Percentiles rank a stretch among this genome's conserved stretches.
phyloP scores from a whole-genome alignment of 2,329 filamentous ascomycete genomes.

The Chrysoporthe deuterocubensis region DNA sequence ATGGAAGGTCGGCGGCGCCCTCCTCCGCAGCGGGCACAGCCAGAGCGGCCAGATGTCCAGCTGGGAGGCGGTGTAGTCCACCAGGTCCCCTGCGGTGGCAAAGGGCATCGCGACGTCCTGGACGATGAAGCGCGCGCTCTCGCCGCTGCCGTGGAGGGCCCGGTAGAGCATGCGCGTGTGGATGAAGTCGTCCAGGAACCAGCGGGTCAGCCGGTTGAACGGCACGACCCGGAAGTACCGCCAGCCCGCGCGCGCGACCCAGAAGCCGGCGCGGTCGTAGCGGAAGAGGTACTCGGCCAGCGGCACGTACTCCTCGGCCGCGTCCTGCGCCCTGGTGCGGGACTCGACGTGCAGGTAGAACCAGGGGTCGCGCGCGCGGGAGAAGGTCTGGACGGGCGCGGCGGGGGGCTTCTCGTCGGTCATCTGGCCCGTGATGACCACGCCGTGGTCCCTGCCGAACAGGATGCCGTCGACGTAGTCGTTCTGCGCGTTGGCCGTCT shows the following conservation, averaged over 20 bases:
- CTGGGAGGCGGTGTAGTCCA: conserved; percentile 56
- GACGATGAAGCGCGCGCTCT: conserved; percentile 67
- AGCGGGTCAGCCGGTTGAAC: conserved; percentile 67
- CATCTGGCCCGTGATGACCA: conserved; percentile 68
- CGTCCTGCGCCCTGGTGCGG: conserved; percentile 34
- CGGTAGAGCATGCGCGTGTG: conserved; percentile 77
- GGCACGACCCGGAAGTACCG: conserved; percentile 68
- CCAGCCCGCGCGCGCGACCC: conserved; percentile 70
- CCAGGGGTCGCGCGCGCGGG: conserved; percentile 70
- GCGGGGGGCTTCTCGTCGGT: conserved; percentile 54
- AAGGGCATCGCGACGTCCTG: conserved; percentile 69
- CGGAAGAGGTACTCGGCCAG: conserved; percentile 76
- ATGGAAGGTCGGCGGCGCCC: conserved; percentile 57
- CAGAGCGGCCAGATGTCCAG: conserved; percentile 64
- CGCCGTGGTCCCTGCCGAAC: conserved; percentile 63
- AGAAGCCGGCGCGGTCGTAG: conserved; percentile 77
- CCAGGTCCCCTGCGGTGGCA: conserved; percentile 53
- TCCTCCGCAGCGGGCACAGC: conserved; percentile 60
- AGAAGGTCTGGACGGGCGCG: conserved; percentile 55
- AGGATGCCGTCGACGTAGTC: conserved; percentile 79
- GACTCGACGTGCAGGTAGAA: conserved; percentile 73
- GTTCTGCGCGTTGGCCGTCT: conserved; percentile 48
- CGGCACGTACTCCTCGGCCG: conserved; percentile 61
- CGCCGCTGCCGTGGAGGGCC: conserved; percentile 69
- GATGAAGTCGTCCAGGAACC: conserved; percentile 72